Base-by-base conservation (phyloP, 352 stramenopile genomes). In the Phytophthora fragariae region DNA sequence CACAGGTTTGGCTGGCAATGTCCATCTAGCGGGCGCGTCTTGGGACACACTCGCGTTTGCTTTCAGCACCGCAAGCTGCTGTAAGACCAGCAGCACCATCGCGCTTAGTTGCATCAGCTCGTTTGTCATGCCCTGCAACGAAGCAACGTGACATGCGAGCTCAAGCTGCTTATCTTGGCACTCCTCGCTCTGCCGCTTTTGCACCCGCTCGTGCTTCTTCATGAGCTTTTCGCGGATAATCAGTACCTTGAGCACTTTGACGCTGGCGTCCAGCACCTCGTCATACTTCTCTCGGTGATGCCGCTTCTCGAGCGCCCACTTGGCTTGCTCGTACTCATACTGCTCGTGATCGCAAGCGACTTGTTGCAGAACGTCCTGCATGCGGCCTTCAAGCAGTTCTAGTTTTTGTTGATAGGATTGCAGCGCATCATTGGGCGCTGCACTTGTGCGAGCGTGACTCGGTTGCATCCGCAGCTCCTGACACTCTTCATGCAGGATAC, bases 181-280 rank as follows among this genome's bases (percentile, higher is more conserved):
- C 49, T 77, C 61, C 8, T 73, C 24, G 5, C 47, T 52, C 9
- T 54, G 57, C 21, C 65, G 69, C 5, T 80, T 55, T 6, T 79
- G 52, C 29, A 61, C 65, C 9, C 64, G 74, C 54, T 92, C 85
- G 11, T 88, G 71, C 33, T 78, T 84, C 55, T 90, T 91, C 41
- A 90, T 75, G 9, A 91, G 55, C 54, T 90, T 91, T 50, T 91
- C 85, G 7, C 85, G 83, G 17, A 92, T 83, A 49, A 92, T 66
- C 33, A 92, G 50, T 10, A 91, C 55, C 59, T 90, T 92, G 11
- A 92, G 81, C 35, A 92, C 80, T 50, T 91, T 92, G 2, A 90
- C 75, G 50, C 85, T 91, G 15, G 86, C 77, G 33, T 74, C 69
- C 21, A 88, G 82, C 31, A 92, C 76, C 54, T 92, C 85, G 44